phyloP scores from a whole-genome alignment of 129 eudicot genomes.

The sunflower (Helianthus annuus) region HanXRQr2.0-SUNRISE NC_035434.2:119094165-119094664 shows the following conservation, averaged over 20 bases:
- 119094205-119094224: conserved; percentile 45
- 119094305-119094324: conserved; percentile 80
- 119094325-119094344: conserved; percentile 95
- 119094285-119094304: conserved; percentile 98
- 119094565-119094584: conserved; percentile 66
- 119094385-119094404: conserved; percentile 78
- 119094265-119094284: conserved; percentile 53
- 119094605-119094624: not conserved
- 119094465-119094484: conserved; percentile 6
- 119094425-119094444: not conserved
- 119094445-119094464: not conserved
- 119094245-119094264: conserved; percentile 81
- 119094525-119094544: conserved; percentile 58
- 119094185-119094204: too few species aligned
- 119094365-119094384: conserved; percentile 83
- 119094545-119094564: conserved; percentile 55
- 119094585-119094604: conserved; percentile 67
- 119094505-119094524: conserved; percentile 68
- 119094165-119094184: too few species aligned
- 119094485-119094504: conserved; percentile 56
- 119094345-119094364: conserved; percentile 90
- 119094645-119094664: conserved; percentile 5
- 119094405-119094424: not conserved
- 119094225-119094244: conserved; percentile 78
- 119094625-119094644: not conserved